Conservation (phyloP, 345 rosid genomes). For the Excoecaria cochinchinensis region DNA sequence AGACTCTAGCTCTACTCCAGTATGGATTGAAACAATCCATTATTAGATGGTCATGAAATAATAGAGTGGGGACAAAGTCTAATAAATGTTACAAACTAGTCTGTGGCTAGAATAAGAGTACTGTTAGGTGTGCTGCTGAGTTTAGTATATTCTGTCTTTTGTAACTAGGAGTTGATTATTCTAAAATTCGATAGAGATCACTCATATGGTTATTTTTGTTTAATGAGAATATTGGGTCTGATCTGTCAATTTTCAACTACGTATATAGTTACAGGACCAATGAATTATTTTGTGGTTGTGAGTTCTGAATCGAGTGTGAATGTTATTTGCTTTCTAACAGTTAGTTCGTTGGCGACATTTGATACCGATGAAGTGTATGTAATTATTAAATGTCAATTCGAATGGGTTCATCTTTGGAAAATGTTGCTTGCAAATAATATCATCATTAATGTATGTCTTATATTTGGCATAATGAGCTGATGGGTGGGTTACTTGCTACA, state of each 20-base stretch:
- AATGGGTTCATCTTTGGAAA: no score
- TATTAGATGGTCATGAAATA: neutral
- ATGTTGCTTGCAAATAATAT: no score
- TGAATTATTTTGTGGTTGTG: conserved; percentile 11
- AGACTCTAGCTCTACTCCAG: no score
- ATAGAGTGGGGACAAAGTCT: conserved; percentile 24
- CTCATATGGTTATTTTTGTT: neutral
- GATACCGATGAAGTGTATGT: no score
- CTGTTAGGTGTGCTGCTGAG: conserved; percentile 18
- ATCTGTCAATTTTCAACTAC: conserved; percentile 19
- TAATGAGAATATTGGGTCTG: conserved; percentile 15
- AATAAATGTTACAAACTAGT: conserved; percentile 48
- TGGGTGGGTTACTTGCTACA: no score
- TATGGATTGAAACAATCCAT: no score
- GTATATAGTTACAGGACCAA: conserved; percentile 3
- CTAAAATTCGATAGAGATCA: conserved; percentile 1
- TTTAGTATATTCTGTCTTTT: neutral
- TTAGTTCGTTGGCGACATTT: neutral
- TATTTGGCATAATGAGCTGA: no score
- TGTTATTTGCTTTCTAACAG: neutral
- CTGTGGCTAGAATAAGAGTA: conserved; percentile 43
- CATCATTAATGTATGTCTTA: no score
- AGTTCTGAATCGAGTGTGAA: neutral
- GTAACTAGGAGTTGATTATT: neutral
- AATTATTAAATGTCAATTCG: no score